phyloP scores from a whole-genome alignment of 495 filamentous ascomycete species.

The Beverwykella pulmonaria region DNA sequence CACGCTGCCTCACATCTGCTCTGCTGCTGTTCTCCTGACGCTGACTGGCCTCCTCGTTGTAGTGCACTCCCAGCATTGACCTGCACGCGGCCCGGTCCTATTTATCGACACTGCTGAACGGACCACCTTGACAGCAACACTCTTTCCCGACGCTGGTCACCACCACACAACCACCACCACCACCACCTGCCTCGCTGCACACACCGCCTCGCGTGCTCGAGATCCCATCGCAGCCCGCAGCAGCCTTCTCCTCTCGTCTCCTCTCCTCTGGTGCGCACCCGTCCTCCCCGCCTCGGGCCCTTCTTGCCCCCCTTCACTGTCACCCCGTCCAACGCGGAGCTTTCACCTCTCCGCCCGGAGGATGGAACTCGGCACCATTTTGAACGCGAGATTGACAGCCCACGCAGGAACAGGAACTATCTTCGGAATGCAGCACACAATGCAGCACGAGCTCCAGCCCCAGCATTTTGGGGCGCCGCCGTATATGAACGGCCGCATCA shows the following conservation, averaged over 20 bases:
- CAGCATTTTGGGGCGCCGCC: slow-evolving; percentile 39
- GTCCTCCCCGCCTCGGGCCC: slow-evolving; percentile 10
- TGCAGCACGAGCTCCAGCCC: slow-evolving; percentile 42
- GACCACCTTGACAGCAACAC: slow-evolving; percentile 30
- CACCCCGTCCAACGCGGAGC: slow-evolving; percentile 14
- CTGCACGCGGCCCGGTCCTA: slow-evolving; percentile 35
- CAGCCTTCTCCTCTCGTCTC: not conserved
- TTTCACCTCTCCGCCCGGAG: slow-evolving; percentile 12
- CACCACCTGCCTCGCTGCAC: too few species aligned
- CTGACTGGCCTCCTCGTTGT: slow-evolving; percentile 31
- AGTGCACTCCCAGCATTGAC: slow-evolving; percentile 41
- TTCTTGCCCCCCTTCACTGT: slow-evolving; percentile 4
- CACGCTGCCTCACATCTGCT: not conserved
- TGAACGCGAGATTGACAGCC: slow-evolving; percentile 44
- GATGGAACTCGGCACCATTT: slow-evolving; percentile 43
- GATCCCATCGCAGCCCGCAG: slow-evolving; percentile 14
- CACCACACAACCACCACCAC: slow-evolving; percentile 16
- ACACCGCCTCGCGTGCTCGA: slow-evolving; percentile 5
- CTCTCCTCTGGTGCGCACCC: slow-evolving; percentile 35
- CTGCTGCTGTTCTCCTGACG: slow-evolving; percentile 14
- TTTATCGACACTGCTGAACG: slow-evolving; percentile 35
- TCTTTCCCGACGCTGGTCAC: slow-evolving; percentile 14
- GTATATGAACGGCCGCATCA: slow-evolving; percentile 49
- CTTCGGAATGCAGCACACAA: slow-evolving; percentile 43
- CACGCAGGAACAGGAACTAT: slow-evolving; percentile 31